A percentile compares a stretch with the other conserved stretches of the same genome.
Evolutionary conservation across 352 stramenopile genomes (phyloP).

Genomic region (Pythium volutum): DNA sequence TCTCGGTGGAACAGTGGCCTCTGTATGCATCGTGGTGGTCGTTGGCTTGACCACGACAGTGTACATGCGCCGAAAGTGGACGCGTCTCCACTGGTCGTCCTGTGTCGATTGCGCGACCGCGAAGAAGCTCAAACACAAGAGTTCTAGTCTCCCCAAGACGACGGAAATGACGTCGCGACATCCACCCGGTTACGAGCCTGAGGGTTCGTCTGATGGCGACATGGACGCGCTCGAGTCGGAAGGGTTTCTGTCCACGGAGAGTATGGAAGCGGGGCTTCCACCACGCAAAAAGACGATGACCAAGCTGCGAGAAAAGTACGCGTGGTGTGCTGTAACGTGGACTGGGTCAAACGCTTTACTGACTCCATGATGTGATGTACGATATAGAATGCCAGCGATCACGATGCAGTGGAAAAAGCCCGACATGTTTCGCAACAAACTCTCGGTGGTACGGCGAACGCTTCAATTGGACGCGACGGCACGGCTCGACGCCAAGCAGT

Average conservation of each 20-base stretch:
- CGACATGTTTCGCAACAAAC: constrained; percentile 13
- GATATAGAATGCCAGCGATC: constrained; percentile 58
- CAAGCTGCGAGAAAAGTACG: constrained; percentile 37
- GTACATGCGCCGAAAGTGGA: constrained; percentile 50
- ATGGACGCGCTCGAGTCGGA: constrained; percentile 19
- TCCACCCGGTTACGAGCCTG: background rate
- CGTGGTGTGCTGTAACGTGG: background rate
- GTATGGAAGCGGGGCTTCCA: background rate
- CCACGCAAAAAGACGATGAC: constrained; percentile 13
- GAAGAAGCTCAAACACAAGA: constrained; percentile 14
- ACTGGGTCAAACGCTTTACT: background rate
- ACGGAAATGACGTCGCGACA: constrained; percentile 8
- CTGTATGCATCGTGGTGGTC: constrained; percentile 40
- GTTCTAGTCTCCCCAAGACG: constrained; percentile 4
- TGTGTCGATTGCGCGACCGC: constrained; percentile 14
- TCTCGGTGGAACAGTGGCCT: constrained; percentile 34
- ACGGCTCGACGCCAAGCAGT: constrained; percentile 57
- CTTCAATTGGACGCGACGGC: constrained; percentile 35
- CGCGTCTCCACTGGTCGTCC: constrained; percentile 20
- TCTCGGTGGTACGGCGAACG: constrained; percentile 7
- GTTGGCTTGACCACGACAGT: constrained; percentile 48
- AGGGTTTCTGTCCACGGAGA: background rate
- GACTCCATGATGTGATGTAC: background rate
- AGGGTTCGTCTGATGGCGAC: constrained; percentile 3
- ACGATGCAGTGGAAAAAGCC: constrained; percentile 60